A percentile compares a stretch with the other conserved stretches of the same genome.
phyloP scores from a whole-genome alignment of 768 basidiomycete species.

The Auricularia sp. region DNA sequence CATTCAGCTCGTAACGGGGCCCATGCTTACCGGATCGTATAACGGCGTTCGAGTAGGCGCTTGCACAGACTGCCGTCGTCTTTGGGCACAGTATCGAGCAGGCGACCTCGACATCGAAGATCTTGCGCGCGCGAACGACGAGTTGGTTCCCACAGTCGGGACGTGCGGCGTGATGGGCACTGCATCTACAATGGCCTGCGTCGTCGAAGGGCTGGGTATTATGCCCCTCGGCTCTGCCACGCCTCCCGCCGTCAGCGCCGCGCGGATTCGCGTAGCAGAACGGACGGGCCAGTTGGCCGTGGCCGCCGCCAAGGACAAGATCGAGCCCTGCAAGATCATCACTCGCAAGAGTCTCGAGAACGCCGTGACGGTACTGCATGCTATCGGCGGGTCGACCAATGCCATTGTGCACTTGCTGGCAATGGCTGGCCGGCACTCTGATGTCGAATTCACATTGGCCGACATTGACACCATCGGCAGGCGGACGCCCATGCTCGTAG shows the following conservation, averaged over 20 bases:
- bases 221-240: conserved; percentile 16
- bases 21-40: conserved; percentile 17
- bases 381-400: conserved; percentile 13
- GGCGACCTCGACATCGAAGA: conserved; percentile 18
- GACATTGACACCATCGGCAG: conserved; percentile 10
- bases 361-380: conserved; percentile 12
- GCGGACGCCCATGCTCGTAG: conserved; percentile 10
- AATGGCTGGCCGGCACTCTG: conserved; percentile 9
- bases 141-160: conserved; percentile 17
- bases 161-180: conserved; percentile 19
- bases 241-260: conserved; percentile 15
- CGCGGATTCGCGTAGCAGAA: conserved; percentile 15
- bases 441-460: conserved; percentile 4
- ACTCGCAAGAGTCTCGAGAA: conserved; percentile 11
- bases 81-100: conserved; percentile 16
- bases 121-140: conserved; percentile 14
- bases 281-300: conserved; percentile 12
- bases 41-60: conserved; percentile 15
- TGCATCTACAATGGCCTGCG: conserved; percentile 20
- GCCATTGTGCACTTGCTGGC: conserved; percentile 13
- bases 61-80: conserved; percentile 18
- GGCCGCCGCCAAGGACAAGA: conserved; percentile 2
- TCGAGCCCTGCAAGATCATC: conserved; percentile 5
- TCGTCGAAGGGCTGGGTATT: conserved; percentile 17
- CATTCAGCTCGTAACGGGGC: conserved; percentile 17